phyloP scores from a whole-genome alignment of 495 filamentous ascomycete species.

The Penicillium nucicola region DNA sequence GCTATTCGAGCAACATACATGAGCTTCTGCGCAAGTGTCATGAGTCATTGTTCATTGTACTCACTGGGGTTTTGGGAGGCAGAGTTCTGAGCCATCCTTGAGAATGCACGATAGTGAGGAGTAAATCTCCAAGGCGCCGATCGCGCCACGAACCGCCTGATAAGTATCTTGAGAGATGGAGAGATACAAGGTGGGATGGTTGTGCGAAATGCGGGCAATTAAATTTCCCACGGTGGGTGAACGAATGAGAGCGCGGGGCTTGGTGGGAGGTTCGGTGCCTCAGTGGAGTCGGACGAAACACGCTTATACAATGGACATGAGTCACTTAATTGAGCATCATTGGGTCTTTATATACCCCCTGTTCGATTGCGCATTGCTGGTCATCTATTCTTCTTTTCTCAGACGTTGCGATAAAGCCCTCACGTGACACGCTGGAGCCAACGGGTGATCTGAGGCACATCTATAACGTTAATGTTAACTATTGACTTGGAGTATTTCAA shows the following conservation, averaged over 20 bases:
- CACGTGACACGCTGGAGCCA: conserved; percentile 30
- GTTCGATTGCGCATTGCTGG: background rate
- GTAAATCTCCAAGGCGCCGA: conserved; percentile 48
- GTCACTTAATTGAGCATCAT: background rate
- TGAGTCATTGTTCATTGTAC: conserved; percentile 29
- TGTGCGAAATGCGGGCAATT: conserved; percentile 36
- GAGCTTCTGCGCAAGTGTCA: conserved; percentile 2
- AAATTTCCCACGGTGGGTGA: conserved; percentile 29
- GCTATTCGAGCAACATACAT: conserved; percentile 27
- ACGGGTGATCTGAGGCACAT: conserved; percentile 15
- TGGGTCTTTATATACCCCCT: background rate
- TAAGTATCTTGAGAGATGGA: conserved; percentile 45
- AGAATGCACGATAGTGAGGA: conserved; percentile 43
- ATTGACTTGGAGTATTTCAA: no score
- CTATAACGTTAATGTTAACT: no score
- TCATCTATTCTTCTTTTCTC: conserved; percentile 7
- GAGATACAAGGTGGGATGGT: conserved; percentile 28
- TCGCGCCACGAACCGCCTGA: conserved; percentile 47
- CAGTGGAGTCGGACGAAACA: conserved; percentile 16
- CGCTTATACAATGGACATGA: background rate
- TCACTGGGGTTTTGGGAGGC: conserved; percentile 54
- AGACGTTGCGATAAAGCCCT: conserved; percentile 11
- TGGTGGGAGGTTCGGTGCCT: conserved; percentile 20
- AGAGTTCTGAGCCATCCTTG: conserved; percentile 59
- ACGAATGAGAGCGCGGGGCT: conserved; percentile 31